Evolutionary conservation across 2,329 filamentous ascomycete species (phyloP), one percentile per base, ranked within the genome.

Genomic region (Fusarium veterinarium): DNA sequence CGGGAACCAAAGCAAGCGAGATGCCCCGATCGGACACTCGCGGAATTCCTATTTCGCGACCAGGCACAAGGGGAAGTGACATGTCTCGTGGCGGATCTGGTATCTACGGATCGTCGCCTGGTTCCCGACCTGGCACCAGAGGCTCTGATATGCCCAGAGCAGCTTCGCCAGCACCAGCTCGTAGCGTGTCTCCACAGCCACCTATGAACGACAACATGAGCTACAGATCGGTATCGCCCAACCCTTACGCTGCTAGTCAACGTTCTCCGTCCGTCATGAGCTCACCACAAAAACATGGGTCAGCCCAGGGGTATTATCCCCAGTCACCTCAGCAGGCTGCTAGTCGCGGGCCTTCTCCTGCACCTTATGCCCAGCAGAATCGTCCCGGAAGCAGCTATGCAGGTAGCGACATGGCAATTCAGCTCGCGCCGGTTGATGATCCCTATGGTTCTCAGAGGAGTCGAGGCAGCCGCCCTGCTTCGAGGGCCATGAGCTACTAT

Each of bases 101-200:
- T 17, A 67, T 75, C 55, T 78, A 76, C 49, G 81, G 80, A 44
- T 73, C 79, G 20, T 81, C 84, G 9, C 78, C 82, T 17, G 84
- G 83, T 42, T 87, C 91, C 30, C 87, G 90, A 17, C 87, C 91
- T 6, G 83, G 85, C 17, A 91, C 90, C 9, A 85, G 91, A 63
- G 88, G 87, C 23, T 88, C 84, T 69, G 89, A 91, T 53, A 84
- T 90, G 67, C 88, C 89, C 25, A 83, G 90, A 31, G 87, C 89
- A 4, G 81, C 89, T 10, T 95, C 93, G 12, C 94, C 94, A 35
- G 90, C 89, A 31, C 90, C 93, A 30, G 85, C 89, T 12, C 89
- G 93, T 45, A 87, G 86, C 72, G 83, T 82, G n/a, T 91, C 89
- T 16, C 92, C 92, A 13, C 86, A 90, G 35, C 91, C 91, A 6